Base-by-base conservation (phyloP, 2,329 filamentous ascomycete species). In the Fusarium chaquense region DNA sequence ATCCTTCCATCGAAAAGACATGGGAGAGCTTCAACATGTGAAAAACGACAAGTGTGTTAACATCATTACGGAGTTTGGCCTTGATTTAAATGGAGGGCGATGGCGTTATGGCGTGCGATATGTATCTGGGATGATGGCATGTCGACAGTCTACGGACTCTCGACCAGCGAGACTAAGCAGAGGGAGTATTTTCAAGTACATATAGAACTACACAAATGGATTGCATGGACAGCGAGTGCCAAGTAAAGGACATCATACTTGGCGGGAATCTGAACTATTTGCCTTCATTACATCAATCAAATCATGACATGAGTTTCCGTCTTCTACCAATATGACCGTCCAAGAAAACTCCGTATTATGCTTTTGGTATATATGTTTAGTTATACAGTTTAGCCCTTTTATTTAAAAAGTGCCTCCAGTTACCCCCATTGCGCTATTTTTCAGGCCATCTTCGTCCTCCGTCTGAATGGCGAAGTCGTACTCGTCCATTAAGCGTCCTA, bases 401-500 rank as follows among this genome's bases (percentile, higher is more conserved):
- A 41, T 20, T 47, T 41, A 33, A 26, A 40, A 38, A 6, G 18
- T 12, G 7, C 30, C n/a, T 36, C 73, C 40, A 61, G 65, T 0
- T 73, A 8, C 18, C 9, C 44, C 73, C 41, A 61, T 66, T 0
- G 73, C 73, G 8, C 54, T 44, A 13, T 67, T 63, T 53, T 71
- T 40, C 5, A 13, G 76, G 12, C 22, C 28, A 4, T 77, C 76
- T 4, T 79, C 78, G 0, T 76, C 76, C 0, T 38, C 69, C 3
- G 28, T 4, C 75, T 69, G 9, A 16, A 18, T 6, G 26, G 5
- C 12, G 1, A 69, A 36, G 1, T 74, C 71, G 5, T 32, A 33
- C 7, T 78, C 79, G 10, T 81, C 79, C n/a, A 75, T 62, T 61
- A 78, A 67, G 28, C 84, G 79, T 7, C 79, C 78, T n/a, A 88